Evolutionary conservation across 306 rosid genomes (phyloP).

Genomic region (Mimosa bimucronata): DNA sequence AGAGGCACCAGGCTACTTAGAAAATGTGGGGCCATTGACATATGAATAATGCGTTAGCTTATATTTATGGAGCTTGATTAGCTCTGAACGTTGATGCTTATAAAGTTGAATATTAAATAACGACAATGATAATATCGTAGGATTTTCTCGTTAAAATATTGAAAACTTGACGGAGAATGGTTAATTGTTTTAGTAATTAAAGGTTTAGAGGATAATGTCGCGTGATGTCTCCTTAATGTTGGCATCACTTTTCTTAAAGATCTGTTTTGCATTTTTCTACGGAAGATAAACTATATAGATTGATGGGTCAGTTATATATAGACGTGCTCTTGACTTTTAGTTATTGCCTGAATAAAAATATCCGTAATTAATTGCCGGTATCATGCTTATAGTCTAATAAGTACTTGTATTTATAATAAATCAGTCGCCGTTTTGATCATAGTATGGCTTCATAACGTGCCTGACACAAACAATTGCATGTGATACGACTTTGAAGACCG

Average conservation of each 20-base stretch:
- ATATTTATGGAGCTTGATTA: not conserved
- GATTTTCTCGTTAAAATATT: constrained; percentile 23
- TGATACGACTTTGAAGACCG: constrained; percentile 27
- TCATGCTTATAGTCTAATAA: constrained; percentile 49
- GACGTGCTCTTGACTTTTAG: constrained; percentile 31
- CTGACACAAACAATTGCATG: constrained; percentile 48
- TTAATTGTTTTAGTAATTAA: constrained; percentile 47
- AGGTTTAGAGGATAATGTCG: constrained; percentile 48
- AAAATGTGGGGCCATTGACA: constrained; percentile 50
- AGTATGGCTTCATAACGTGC: constrained; percentile 69
- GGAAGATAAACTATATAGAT: not conserved
- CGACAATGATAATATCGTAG: not conserved
- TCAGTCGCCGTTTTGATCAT: constrained; percentile 35
- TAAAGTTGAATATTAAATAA: not conserved
- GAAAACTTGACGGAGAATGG: constrained; percentile 29
- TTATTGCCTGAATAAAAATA: constrained; percentile 21
- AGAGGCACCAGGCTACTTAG: constrained; percentile 44
- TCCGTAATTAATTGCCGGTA: constrained; percentile 47
- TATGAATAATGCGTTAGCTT: not conserved
- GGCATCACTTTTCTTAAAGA: constrained; percentile 37
- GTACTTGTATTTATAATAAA: constrained; percentile 31
- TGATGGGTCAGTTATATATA: constrained; percentile 5
- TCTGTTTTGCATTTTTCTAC: constrained; percentile 23
- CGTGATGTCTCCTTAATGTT: constrained; percentile 44
- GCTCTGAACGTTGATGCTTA: not conserved